Conservation (phyloP, 2,329 filamentous ascomycete genomes). For the Alternaria sp. region DNA sequence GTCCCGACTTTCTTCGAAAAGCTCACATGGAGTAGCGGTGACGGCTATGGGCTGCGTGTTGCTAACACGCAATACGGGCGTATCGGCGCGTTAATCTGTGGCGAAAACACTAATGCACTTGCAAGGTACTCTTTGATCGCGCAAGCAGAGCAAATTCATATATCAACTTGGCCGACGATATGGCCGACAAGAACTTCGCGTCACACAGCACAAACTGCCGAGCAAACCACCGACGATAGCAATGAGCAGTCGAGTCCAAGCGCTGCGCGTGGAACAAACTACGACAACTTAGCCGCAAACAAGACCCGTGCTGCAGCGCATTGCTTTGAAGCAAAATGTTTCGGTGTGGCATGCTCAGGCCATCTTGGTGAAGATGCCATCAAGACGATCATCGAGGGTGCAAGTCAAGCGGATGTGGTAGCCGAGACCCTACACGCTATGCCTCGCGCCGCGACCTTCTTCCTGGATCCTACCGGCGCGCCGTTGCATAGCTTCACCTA, state of each 20-base stretch:
- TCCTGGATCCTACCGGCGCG: constrained; percentile 59
- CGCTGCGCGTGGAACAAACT: constrained; percentile 44
- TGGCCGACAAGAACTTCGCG: constrained; percentile 56
- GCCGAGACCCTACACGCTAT: constrained; percentile 46
- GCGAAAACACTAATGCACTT: constrained; percentile 65
- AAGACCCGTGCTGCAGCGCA: constrained; percentile 60
- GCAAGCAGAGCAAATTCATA: constrained; percentile 63
- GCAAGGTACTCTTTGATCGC: constrained; percentile 61
- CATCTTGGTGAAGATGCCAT: constrained; percentile 52
- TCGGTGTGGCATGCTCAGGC: constrained; percentile 59
- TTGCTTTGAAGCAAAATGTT: constrained; percentile 65
- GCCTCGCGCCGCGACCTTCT: constrained; percentile 57
- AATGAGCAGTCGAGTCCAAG: neutral
- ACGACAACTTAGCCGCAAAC: constrained; percentile 63
- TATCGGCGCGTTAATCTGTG: constrained; percentile 61
- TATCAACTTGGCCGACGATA: constrained; percentile 62
- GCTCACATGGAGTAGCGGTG: constrained; percentile 60
- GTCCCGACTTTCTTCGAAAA: constrained; percentile 66
- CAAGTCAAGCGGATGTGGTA: constrained; percentile 37
- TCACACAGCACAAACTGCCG: neutral
- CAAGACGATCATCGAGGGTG: constrained; percentile 39
- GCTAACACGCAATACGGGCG: constrained; percentile 55
- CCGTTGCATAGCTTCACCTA: constrained; percentile 49
- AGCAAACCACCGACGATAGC: neutral
- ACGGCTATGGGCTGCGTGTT: constrained; percentile 58